Base-by-base conservation (phyloP, 305 asterid genomes). In the Stenogyne calaminthoides region DNA sequence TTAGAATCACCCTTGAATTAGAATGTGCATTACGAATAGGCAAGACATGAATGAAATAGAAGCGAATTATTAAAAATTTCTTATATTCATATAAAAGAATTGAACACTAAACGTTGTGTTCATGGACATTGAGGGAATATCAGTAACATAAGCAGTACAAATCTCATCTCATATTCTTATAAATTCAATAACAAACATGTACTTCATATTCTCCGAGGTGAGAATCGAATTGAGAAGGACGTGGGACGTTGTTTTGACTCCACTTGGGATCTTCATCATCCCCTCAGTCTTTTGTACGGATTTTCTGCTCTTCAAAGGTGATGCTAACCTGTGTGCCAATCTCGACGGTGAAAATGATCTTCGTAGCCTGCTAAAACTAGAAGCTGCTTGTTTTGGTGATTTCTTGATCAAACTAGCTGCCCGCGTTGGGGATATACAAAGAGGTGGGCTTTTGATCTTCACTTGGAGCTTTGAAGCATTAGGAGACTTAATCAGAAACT, bases 401-500 rank as follows among this genome's bases (percentile, higher is more conserved):
- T 79, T 87, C 85, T 78, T 87, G 55, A 62, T 44, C 59, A 74
- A 54, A 51, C 51, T n/a, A 84, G 86, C 1, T 42, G 58, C 66
- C 12, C 67, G n/a, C 76, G 78, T 69, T 4, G 88, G 83, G 76
- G 88, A 64, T 80, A 84, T 47, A 16, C 70, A 75, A 73, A 78
- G 34, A 20, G 85, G 86, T 10, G 88, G 90, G 77, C 87, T 87
- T 82, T 82, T 84, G 59, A 84, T 81, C 63, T 85, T 93, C 81
- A 80, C 81, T 55, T 80, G 87, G 56, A 83, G 75, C 71, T 84
- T 84, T 4, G 86, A 64, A 9, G 78, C 74, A 19, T 82, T 7
- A 37, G 80, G 91, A 40, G 94, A 85, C 89, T 89, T 91, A 67
- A 89, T 84, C 89, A 88, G 74, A 76, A 91, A 91, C 88, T 88